Base-by-base conservation (phyloP, 2,329 filamentous ascomycete species). In the Fusarium bulbicola region DNA sequence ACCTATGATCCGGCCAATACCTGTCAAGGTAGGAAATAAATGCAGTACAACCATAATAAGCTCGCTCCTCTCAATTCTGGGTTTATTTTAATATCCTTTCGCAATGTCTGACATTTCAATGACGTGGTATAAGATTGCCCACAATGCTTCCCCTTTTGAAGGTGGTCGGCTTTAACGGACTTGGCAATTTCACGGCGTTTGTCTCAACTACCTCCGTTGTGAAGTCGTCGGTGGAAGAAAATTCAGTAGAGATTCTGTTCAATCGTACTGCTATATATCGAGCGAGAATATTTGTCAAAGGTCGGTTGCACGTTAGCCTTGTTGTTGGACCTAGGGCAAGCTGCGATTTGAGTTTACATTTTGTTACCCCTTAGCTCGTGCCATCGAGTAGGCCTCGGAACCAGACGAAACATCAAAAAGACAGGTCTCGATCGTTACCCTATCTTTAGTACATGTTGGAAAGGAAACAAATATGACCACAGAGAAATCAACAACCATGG, bases 181-280 rank as follows among this genome's bases (percentile, higher is more conserved):
- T 54, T 54, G 42, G 20, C 5, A 11, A 54, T 1, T 40, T 54
- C 26, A 12, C 36, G 50, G 50, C 36, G 36, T 54, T 54, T 54
- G 24, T 18, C 20, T 3, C 18, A 21, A 28, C 50, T 54, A 54
- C 50, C 50, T 54, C 34, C 50, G 50, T 28, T 18, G 2, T 54
- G 0, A 13, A 18, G 4, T 21, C 6, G 20, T 10, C 2, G 6
- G 20, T 5, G 6, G 10, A n/a, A 3, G 11, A 7, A 7, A 10
- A 0, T 7, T 1, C 6, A 10, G 1, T 7, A 4, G 11, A 1
- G 0, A 10, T n/a, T 7, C 20, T 53, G 3, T 52, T 20, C 0
- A 20, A 11, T 20, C 1, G 12, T 0, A 1, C 15, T 26, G 3
- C 1, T 52, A 26, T 26, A 52, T 36, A 21, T 26, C 5, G 0